A percentile compares a stretch with the other conserved stretches of the same genome.
phyloP scores from a whole-genome alignment of 345 rosid genomes.

The Sisymbrium irio region DNA sequence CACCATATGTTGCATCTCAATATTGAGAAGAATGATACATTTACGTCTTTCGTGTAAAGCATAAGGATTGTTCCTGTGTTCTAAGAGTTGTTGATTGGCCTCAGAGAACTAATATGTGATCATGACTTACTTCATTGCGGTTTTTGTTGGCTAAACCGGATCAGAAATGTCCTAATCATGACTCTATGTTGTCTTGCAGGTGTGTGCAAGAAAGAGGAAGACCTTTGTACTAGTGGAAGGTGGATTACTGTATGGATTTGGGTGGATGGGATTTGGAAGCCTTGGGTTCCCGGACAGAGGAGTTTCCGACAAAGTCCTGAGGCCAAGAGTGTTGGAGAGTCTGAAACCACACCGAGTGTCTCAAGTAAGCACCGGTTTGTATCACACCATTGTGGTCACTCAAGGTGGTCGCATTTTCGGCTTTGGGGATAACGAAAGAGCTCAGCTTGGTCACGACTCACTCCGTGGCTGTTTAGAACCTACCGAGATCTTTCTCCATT shows the following conservation, averaged over 20 bases:
- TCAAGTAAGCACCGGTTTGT: conserved; percentile 86
- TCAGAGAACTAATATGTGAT: background rate
- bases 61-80: background rate
- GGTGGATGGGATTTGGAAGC: conserved; percentile 92
- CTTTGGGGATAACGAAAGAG: conserved; percentile 90
- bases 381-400: conserved; percentile 84
- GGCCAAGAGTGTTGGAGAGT: conserved; percentile 67
- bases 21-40: background rate
- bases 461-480: conserved; percentile 75
- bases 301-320: conserved; percentile 65
- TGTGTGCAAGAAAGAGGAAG: conserved; percentile 94
- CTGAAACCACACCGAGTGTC: conserved; percentile 65
- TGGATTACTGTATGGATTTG: conserved; percentile 78
- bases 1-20: background rate
- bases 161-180: background rate
- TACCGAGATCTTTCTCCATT: conserved; percentile 70
- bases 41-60: background rate
- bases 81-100: background rate
- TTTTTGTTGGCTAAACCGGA: background rate
- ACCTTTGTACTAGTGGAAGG: conserved; percentile 81
- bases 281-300: conserved; percentile 86
- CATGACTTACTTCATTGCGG: background rate
- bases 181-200: conserved; percentile 40
- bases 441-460: conserved; percentile 85
- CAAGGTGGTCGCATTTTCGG: conserved; percentile 68